Evolutionary conservation across 208 protist species (phyloP).

Genomic region (Trypanosoma theileri): DNA sequence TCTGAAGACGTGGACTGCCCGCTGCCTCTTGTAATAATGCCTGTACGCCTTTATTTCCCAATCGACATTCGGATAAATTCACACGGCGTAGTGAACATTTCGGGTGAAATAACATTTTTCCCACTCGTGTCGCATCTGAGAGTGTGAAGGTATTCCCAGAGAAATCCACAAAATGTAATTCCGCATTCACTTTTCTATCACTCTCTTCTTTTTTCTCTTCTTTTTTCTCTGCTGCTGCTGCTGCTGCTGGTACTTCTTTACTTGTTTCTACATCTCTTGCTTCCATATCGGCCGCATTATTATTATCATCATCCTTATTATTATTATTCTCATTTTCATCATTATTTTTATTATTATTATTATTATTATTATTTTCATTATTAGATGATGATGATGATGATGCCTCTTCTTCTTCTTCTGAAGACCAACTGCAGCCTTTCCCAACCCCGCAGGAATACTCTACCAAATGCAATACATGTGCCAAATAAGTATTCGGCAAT

Average conservation of each 20-base stretch:
- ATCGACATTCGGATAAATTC: slow-evolving; percentile 30
- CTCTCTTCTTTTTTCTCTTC: not conserved
- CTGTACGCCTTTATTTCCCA: slow-evolving; percentile 29
- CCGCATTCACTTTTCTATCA: not conserved
- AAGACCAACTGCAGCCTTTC: slow-evolving; percentile 13
- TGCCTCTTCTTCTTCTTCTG: not conserved
- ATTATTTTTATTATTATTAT: not conserved
- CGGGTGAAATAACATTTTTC: slow-evolving; percentile 30
- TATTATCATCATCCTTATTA: not conserved
- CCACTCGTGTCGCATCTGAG: slow-evolving; percentile 19
- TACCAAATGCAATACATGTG: slow-evolving; percentile 37
- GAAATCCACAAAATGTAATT: slow-evolving; percentile 36
- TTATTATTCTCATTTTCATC: not conserved
- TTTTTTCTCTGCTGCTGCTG: not conserved
- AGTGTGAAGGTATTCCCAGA: slow-evolving; percentile 27
- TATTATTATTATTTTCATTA: too few relatives aligned
- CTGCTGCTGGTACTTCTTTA: not conserved
- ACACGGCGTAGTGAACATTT: slow-evolving; percentile 26
- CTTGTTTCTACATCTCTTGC: not conserved
- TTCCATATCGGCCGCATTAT: not conserved
- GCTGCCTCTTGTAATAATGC: slow-evolving; percentile 4
- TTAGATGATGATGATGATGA: too few relatives aligned
- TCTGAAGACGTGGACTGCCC: not conserved
- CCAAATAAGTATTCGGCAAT: slow-evolving; percentile 22
- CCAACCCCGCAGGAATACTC: slow-evolving; percentile 32